Conservation (phyloP, 129 eudicot genomes). For the Smallanthus sonchifolius region DNA sequence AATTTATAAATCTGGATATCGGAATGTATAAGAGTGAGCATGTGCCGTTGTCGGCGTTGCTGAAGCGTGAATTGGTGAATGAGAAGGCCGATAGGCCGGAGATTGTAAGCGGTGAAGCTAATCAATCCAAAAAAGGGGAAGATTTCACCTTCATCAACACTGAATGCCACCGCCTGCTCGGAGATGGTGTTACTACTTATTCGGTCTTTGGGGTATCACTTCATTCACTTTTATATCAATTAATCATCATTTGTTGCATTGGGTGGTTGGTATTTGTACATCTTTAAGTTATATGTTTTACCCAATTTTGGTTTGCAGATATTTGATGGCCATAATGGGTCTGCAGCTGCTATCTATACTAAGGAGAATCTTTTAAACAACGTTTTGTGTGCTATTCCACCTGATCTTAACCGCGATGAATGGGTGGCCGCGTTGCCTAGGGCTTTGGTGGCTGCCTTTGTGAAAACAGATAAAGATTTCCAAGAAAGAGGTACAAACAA, state of each 20-base stretch:
- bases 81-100: constrained; percentile 86
- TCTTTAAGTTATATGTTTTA: background rate
- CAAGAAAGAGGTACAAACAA: constrained; percentile 62
- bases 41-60: constrained; percentile 78
- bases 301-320: constrained; percentile 46
- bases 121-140: constrained; percentile 94
- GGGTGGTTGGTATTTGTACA: background rate
- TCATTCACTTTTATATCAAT: background rate
- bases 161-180: constrained; percentile 65
- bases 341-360: constrained; percentile 86
- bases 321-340: constrained; percentile 98
- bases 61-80: constrained; percentile 76
- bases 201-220: constrained; percentile 71
- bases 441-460: constrained; percentile 97
- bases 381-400: constrained; percentile 74
- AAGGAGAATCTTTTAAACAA: constrained; percentile 87
- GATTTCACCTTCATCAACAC: constrained; percentile 69
- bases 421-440: constrained; percentile 89
- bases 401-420: constrained; percentile 79
- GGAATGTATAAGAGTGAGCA: constrained; percentile 69
- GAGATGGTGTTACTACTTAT: constrained; percentile 77
- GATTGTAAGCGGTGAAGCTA: constrained; percentile 62
- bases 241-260: constrained; percentile 11
- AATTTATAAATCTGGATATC: constrained; percentile 8
- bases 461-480: constrained; percentile 93